Conservation (phyloP, 1,139 yeast species). For the Blastobotrys illinoisensis region DNA sequence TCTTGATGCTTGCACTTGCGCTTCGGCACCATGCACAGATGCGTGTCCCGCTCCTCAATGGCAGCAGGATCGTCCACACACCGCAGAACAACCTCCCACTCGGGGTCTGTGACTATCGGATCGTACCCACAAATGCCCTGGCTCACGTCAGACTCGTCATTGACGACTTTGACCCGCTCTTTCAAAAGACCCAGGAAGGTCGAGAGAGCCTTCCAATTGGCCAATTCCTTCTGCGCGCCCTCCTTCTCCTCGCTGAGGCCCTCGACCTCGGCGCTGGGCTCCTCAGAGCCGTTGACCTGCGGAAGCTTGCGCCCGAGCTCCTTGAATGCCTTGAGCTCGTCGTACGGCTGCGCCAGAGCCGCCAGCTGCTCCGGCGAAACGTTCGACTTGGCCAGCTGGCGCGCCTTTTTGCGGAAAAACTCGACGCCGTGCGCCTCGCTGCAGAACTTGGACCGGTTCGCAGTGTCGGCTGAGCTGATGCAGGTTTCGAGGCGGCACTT, state of each 20-base stretch:
- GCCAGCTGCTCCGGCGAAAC: slow-evolving; percentile 17
- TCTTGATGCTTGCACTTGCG: slow-evolving; percentile 65
- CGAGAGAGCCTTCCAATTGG: slow-evolving; percentile 15
- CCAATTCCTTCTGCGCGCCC: slow-evolving; percentile 11
- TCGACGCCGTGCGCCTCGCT: slow-evolving; percentile 61
- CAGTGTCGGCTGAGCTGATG: slow-evolving; percentile 48
- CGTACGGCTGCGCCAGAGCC: slow-evolving; percentile 37
- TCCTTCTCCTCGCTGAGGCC: slow-evolving; percentile 8
- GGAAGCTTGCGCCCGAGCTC: slow-evolving; percentile 28
- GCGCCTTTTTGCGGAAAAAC: slow-evolving; percentile 39
- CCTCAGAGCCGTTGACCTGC: slow-evolving; percentile 24
- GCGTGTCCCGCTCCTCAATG: slow-evolving; percentile 15
- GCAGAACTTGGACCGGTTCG: slow-evolving; percentile 60
- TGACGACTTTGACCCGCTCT: slow-evolving; percentile 12
- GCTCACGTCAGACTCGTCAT: slow-evolving; percentile 9
- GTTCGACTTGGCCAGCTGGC: background rate
- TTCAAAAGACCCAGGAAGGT: slow-evolving; percentile 9
- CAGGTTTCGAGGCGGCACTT: slow-evolving; percentile 66
- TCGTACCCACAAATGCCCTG: slow-evolving; percentile 39
- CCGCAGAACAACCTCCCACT: slow-evolving; percentile 14
- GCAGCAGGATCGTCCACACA: background rate
- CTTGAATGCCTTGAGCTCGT: slow-evolving; percentile 31
- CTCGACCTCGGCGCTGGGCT: slow-evolving; percentile 13
- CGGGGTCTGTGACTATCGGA: slow-evolving; percentile 24
- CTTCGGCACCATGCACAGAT: slow-evolving; percentile 54